These are phyloP conservation scores for Ceratobasidium theobromae DNA, from an alignment of 1,284 basidiomycete genomes.

Conservation along the genomic window DNA sequence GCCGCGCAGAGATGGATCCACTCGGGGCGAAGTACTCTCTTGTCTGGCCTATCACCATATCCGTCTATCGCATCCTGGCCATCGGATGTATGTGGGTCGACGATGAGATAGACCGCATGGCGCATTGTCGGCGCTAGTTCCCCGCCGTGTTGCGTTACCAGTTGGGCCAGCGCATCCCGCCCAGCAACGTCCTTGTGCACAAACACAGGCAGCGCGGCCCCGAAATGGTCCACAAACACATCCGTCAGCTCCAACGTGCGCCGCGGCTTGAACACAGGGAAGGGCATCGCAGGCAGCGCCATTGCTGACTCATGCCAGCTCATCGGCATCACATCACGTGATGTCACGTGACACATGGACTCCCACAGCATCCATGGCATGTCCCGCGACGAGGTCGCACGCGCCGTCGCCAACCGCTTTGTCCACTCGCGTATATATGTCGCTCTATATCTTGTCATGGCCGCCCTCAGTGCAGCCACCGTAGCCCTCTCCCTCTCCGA, in stretches of 20 bases:
- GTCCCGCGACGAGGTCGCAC: conserved; percentile 73
- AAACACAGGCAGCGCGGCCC: conserved; percentile 12
- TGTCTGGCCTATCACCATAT: conserved; percentile 20
- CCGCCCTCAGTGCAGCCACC: conserved; percentile 83
- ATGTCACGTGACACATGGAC: neutral
- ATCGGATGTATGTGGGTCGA: conserved; percentile 9
- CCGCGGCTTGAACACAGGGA: conserved; percentile 17
- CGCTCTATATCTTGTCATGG: conserved; percentile 87
- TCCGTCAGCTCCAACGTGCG: neutral
- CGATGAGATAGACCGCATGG: conserved; percentile 20
- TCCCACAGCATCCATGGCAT: conserved; percentile 65
- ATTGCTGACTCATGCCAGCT: neutral
- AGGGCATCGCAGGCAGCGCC: conserved; percentile 21
- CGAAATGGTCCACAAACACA: conserved; percentile 17
- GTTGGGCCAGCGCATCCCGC: conserved; percentile 10
- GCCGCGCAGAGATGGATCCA: conserved; percentile 9
- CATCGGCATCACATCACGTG: conserved; percentile 13
- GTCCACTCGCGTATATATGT: conserved; percentile 81
- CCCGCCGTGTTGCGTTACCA: conserved; percentile 8
- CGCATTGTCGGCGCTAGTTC: conserved; percentile 14
- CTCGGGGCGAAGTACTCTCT: conserved; percentile 15
- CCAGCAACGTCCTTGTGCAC: conserved; percentile 14
- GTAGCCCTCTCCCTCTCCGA: conserved; percentile 83
- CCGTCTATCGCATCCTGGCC: conserved; percentile 26
- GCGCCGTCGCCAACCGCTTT: conserved; percentile 80